Conservation (phyloP, 768 basidiomycete species). For the Rhizopogon roseolus region DNA sequence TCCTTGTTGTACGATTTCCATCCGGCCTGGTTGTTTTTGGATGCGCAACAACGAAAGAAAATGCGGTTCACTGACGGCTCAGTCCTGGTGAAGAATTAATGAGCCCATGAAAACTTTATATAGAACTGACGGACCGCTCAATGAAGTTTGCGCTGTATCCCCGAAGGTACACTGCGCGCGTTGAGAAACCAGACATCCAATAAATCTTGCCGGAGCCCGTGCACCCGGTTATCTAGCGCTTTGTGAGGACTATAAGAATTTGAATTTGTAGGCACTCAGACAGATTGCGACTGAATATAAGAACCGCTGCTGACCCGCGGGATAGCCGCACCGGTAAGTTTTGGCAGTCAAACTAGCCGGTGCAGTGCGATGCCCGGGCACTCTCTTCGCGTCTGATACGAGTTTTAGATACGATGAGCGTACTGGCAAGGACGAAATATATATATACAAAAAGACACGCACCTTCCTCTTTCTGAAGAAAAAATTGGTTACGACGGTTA, state of each 20-base stretch:
- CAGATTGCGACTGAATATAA: slow-evolving; percentile 30
- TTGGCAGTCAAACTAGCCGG: slow-evolving; percentile 23
- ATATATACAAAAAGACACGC: slow-evolving; percentile 1
- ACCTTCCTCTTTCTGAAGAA: slow-evolving; percentile 30
- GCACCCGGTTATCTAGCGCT: slow-evolving; percentile 36
- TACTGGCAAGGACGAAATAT: not conserved
- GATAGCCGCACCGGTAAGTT: slow-evolving; percentile 28
- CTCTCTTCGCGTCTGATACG: slow-evolving; percentile 35
- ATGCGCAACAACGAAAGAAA: slow-evolving; percentile 44
- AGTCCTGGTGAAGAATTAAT: slow-evolving; percentile 26
- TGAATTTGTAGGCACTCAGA: not conserved
- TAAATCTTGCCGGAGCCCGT: slow-evolving; percentile 25
- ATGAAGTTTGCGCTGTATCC: slow-evolving; percentile 50
- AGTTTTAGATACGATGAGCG: slow-evolving; percentile 20
- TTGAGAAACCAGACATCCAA: slow-evolving; percentile 47
- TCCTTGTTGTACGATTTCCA: slow-evolving; percentile 50
- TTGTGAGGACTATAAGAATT: not conserved
- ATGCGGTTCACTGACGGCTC: slow-evolving; percentile 43
- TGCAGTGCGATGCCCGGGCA: slow-evolving; percentile 34
- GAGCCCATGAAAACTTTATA: not conserved
- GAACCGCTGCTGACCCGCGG: slow-evolving; percentile 29
- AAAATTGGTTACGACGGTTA: slow-evolving; percentile 22
- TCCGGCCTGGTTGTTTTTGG: slow-evolving; percentile 36
- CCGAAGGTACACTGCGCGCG: slow-evolving; percentile 49
- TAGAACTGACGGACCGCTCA: slow-evolving; percentile 32